These are phyloP conservation scores for Podospora pseudopauciseta DNA, from an alignment of 495 filamentous ascomycete species.

Conservation along the genomic window DNA sequence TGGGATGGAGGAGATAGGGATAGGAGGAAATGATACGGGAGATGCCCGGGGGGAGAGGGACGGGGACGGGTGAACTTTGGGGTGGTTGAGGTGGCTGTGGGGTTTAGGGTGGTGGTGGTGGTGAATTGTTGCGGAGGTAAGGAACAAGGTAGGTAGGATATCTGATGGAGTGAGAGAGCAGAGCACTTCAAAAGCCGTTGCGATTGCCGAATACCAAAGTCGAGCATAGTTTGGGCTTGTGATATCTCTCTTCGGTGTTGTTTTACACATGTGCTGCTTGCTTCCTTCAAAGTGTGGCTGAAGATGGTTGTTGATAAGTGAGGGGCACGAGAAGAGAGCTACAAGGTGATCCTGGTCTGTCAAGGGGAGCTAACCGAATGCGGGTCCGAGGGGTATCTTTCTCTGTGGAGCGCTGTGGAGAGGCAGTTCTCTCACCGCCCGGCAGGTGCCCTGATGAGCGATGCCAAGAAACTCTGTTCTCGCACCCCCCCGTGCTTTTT, in stretches of 20 bases:
- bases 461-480: background rate
- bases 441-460: background rate
- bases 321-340: background rate
- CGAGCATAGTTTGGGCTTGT: background rate
- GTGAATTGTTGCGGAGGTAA: background rate
- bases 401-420: background rate
- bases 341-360: too few species aligned
- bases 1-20: background rate
- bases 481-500: background rate
- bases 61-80: background rate
- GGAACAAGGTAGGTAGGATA: too few species aligned
- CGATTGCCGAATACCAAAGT: background rate
- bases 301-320: background rate
- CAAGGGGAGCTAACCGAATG: too few species aligned
- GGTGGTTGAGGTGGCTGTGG: background rate
- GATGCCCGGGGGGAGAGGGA: background rate
- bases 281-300: background rate
- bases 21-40: background rate
- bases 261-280: background rate
- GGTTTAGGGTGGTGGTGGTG: background rate
- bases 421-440: background rate
- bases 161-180: background rate
- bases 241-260: background rate
- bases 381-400: background rate
- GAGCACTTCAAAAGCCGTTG: background rate